A percentile compares a stretch with the other conserved stretches of the same genome.
phyloP scores from a whole-genome alignment of 2,329 filamentous ascomycete species.

The Hypoxylon sp. region DNA sequence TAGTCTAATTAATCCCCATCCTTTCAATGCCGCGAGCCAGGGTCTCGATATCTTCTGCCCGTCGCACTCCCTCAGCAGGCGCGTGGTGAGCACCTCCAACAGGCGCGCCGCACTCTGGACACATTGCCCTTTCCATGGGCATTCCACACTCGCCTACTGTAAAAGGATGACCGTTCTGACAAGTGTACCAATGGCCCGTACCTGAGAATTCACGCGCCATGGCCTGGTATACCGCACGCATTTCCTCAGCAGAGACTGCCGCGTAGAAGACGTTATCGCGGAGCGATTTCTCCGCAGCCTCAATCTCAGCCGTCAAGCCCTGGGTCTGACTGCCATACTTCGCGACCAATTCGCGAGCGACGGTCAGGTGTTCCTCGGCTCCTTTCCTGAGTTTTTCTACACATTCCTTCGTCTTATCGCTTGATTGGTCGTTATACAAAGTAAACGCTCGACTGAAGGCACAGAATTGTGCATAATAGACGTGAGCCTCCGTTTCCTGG shows the following conservation, averaged over 20 bases:
- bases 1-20: slow-evolving; percentile 30
- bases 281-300: slow-evolving; percentile 61
- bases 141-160: slow-evolving; percentile 75
- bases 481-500: slow-evolving; percentile 63
- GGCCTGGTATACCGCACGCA: slow-evolving; percentile 58
- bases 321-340: slow-evolving; percentile 19
- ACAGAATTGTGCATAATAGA: slow-evolving; percentile 63
- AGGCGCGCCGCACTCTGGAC: slow-evolving; percentile 70
- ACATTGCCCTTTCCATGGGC: slow-evolving; percentile 71
- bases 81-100: slow-evolving; percentile 69
- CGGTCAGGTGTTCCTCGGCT: slow-evolving; percentile 30
- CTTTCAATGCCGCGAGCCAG: slow-evolving; percentile 34
- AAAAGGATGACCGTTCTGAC: slow-evolving; percentile 69
- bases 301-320: slow-evolving; percentile 59
- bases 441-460: slow-evolving; percentile 55
- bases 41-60: slow-evolving; percentile 63
- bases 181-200: slow-evolving; percentile 73
- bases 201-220: slow-evolving; percentile 64
- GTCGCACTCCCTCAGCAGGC: slow-evolving; percentile 63
- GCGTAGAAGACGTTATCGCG: slow-evolving; percentile 61
- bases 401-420: neutral
- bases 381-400: slow-evolving; percentile 23
- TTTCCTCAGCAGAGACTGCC: slow-evolving; percentile 63
- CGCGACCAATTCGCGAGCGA: slow-evolving; percentile 32
- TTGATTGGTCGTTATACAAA: neutral